A percentile compares a stretch with the other conserved stretches of the same genome.
phyloP scores from a whole-genome alignment of 805 yeast species.

The Yarrowia hollandica region DNA sequence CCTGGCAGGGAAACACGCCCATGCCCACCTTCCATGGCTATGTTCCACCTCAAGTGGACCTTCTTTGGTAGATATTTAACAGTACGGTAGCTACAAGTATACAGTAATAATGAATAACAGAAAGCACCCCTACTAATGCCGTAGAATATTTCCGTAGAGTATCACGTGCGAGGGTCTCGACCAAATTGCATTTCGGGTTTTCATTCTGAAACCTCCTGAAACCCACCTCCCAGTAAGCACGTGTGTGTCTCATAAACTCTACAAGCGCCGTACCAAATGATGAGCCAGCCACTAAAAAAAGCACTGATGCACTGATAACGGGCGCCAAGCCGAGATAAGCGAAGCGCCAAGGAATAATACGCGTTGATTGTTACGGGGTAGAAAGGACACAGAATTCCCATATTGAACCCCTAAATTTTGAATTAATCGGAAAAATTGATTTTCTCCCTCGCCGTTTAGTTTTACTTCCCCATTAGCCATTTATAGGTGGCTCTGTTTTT shows the following conservation, averaged over 20 bases:
- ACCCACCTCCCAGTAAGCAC: not conserved
- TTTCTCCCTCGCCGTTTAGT: constrained; percentile 3
- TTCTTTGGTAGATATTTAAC: not conserved
- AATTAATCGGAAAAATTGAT: not conserved
- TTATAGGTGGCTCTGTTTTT: constrained; percentile 5
- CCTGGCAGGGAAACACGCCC: constrained; percentile 11
- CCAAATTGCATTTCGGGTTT: no score
- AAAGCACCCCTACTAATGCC: no score
- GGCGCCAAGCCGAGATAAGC: constrained; percentile 8
- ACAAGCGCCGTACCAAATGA: not conserved
- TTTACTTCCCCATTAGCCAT: not conserved
- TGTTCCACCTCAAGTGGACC: not conserved
- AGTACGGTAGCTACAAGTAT: not conserved
- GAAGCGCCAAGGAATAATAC: no score
- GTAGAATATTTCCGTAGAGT: no score
- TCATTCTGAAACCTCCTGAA: not conserved
- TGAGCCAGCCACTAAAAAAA: not conserved
- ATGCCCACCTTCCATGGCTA: constrained; percentile 22
- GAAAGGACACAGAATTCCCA: no score
- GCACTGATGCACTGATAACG: not conserved
- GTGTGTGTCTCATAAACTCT: not conserved
- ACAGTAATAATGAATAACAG: not conserved
- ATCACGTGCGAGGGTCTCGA: no score
- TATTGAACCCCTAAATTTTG: no score
- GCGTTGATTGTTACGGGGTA: no score